phyloP scores from a whole-genome alignment of 2,329 filamentous ascomycete species.

The Saccharata proteae region DNA sequence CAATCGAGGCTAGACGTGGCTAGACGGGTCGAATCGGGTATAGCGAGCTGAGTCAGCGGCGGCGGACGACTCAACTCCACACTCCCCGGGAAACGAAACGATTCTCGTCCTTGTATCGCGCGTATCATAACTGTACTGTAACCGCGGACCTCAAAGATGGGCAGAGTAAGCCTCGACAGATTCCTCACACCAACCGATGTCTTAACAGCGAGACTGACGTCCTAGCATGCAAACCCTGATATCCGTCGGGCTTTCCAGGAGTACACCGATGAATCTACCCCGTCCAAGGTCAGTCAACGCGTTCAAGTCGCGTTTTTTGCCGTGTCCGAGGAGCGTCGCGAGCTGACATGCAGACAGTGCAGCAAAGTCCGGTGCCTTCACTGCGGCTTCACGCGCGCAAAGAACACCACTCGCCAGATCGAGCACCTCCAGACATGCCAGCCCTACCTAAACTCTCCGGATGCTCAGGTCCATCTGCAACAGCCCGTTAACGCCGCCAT shows the following conservation, averaged over 20 bases:
- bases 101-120: too few species aligned
- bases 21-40: too few species aligned
- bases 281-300: constrained; percentile 22
- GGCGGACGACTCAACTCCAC: too few species aligned
- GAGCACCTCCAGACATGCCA: constrained; percentile 37
- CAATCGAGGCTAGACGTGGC: too few species aligned
- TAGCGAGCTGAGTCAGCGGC: too few species aligned
- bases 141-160: not conserved
- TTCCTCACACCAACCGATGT: not conserved
- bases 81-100: too few species aligned
- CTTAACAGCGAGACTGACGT: constrained; percentile 5
- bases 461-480: constrained; percentile 26
- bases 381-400: constrained; percentile 38
- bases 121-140: too few species aligned
- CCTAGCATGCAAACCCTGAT: constrained; percentile 28
- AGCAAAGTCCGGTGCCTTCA: constrained; percentile 37
- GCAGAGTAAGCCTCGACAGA: not conserved
- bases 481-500: constrained; percentile 1
- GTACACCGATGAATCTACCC: constrained; percentile 29
- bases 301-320: constrained; percentile 1
- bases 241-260: constrained; percentile 28
- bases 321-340: not conserved
- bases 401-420: constrained; percentile 40
- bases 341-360: constrained; percentile 20
- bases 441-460: constrained; percentile 31